Evolutionary conservation across 2,329 filamentous ascomycete species (phyloP).

Genomic region (Pestalotiopsis sp.): DNA sequence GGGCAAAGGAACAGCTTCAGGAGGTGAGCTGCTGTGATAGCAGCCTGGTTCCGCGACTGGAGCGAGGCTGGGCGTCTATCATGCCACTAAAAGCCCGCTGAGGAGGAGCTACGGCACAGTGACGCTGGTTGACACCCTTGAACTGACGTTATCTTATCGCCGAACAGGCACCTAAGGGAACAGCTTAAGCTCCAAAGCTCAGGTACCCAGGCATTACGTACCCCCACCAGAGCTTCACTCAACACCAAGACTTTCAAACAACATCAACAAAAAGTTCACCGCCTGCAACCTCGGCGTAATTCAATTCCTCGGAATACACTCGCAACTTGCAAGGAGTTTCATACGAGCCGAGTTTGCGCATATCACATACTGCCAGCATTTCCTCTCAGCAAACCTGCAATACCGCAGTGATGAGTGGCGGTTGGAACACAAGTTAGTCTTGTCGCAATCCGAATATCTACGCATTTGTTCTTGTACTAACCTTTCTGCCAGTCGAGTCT

Average conservation of each 20-base stretch:
- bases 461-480: constrained; percentile 13
- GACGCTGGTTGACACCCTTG: neutral
- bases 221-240: constrained; percentile 3
- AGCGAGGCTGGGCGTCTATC: constrained; percentile 4
- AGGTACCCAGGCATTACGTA: neutral
- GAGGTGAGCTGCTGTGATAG: neutral
- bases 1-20: neutral
- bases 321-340: neutral
- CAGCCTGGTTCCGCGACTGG: neutral
- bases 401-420: constrained; percentile 62
- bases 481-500: constrained; percentile 67
- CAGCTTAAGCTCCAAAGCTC: neutral
- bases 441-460: neutral
- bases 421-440: constrained; percentile 83
- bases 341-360: too few species aligned
- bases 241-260: neutral
- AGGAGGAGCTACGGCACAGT: neutral
- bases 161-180: neutral
- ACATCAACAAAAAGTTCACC: neutral
- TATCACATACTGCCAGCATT: neutral
- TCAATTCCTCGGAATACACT: neutral
- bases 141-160: constrained; percentile 8
- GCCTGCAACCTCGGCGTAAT: neutral
- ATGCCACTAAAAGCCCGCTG: constrained; percentile 4
- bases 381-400: neutral